Base-by-base conservation (phyloP, 345 rosid species). In the Balakata baccata region DNA sequence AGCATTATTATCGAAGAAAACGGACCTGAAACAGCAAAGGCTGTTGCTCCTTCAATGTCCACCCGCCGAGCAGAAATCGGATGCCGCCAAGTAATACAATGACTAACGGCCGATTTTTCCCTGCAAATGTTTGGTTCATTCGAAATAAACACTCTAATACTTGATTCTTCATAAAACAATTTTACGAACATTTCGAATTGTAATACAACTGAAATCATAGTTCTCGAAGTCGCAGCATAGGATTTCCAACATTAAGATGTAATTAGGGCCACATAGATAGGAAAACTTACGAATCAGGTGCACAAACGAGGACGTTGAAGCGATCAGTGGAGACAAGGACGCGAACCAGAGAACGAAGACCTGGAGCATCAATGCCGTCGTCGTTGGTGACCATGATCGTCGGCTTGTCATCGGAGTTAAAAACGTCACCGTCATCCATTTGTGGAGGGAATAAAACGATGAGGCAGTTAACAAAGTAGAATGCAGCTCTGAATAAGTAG, bases 311-410 rank as follows among this genome's bases (percentile, higher is more conserved):
- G 73, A 94, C 89, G 4, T 67, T 57, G 85, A 80, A 92, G 77
- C 82, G 86, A 71, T 81, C 70, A 77, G 90, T 69, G 63, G 98
- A 76, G 87, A 89, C 85, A 20, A 94, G 91, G 80, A 84, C 91
- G 46, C 81, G 74, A 68, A 92, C 97, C 3, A 92, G 88, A 37
- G 95, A 71, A 1, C 86, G 87, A 11, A 94, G 73, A 22, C 98
- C 97, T 6, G 95, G 87, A 0, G 95, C 98, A 82, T 92, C 97
- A 46, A 94, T 92, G 5, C 98, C 98, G 83, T 94, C 97, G 84
- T 94, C 97, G 85, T 92, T 94, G 17, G 97, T 92, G 70, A 94
- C 79, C 91, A 94, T 43, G 58, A 92, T 76, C 79, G 85, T 79
- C 43, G 92, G 89, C 70, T 23, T 57, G 10, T 58, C 69, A 59